Conservation (phyloP, 768 basidiomycete species). For the Coprinopsis marcescibilis region DNA sequence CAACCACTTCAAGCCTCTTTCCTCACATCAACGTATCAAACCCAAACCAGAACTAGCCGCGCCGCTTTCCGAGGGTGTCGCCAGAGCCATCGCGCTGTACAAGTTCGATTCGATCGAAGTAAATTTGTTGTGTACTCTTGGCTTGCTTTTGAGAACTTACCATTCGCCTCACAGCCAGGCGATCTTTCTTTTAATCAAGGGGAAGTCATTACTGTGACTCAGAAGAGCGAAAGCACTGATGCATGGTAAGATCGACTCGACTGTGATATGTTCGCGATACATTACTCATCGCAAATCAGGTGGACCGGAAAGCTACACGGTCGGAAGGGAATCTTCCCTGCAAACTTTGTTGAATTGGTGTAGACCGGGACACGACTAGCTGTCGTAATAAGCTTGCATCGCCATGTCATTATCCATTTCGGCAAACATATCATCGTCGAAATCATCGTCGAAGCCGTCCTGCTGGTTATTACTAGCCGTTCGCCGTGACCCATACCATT, state of each 20-base stretch:
- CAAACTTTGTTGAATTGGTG: constrained; percentile 74
- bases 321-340: constrained; percentile 68
- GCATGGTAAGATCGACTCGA: constrained; percentile 53
- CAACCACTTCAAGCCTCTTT: neutral
- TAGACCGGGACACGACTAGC: constrained; percentile 1
- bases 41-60: constrained; percentile 44
- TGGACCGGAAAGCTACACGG: constrained; percentile 70
- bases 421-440: constrained; percentile 17
- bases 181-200: constrained; percentile 76
- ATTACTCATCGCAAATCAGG: constrained; percentile 32
- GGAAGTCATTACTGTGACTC: constrained; percentile 62
- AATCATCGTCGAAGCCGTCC: constrained; percentile 19
- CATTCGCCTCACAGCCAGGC: constrained; percentile 41
- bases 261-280: neutral
- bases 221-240: constrained; percentile 66
- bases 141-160: constrained; percentile 7
- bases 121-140: constrained; percentile 12
- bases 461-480: constrained; percentile 3
- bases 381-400: constrained; percentile 26
- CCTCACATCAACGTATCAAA: constrained; percentile 25
- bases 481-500: constrained; percentile 39
- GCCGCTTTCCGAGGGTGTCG: constrained; percentile 57
- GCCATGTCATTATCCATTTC: constrained; percentile 35
- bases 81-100: constrained; percentile 68
- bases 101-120: constrained; percentile 73